A percentile compares a stretch with the other conserved stretches of the same genome.
Evolutionary conservation across 345 rosid genomes (phyloP).

Genomic region (Pistacia integerrima): DNA sequence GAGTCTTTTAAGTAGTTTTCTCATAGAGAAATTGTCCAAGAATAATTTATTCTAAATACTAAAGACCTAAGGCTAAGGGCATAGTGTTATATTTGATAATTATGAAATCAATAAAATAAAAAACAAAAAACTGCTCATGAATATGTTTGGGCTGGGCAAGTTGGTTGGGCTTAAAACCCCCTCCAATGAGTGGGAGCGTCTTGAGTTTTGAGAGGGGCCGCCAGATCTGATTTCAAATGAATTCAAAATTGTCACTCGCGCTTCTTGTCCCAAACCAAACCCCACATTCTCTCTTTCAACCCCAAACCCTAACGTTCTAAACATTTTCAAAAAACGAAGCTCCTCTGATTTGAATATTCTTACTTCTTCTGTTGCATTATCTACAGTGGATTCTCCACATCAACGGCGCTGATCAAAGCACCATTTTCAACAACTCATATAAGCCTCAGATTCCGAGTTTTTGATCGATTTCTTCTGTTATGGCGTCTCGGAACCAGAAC

Average conservation of each 20-base stretch:
- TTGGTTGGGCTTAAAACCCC: background rate
- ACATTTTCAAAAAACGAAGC: background rate
- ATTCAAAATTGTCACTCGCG: conserved; percentile 39
- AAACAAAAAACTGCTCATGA: too few relatives aligned
- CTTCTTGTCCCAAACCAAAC: background rate
- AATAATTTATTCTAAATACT: too few relatives aligned
- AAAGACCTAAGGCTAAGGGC: too few relatives aligned
- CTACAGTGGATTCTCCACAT: background rate
- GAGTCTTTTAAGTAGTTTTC: too few relatives aligned
- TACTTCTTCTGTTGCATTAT: background rate
- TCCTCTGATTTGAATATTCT: background rate
- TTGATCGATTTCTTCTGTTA: conserved; percentile 13
- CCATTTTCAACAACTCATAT: background rate
- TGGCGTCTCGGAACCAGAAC: conserved; percentile 80
- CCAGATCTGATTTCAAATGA: conserved; percentile 43
- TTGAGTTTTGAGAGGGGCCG: conserved; percentile 7
- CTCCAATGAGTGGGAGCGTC: background rate
- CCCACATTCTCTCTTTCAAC: conserved; percentile 16
- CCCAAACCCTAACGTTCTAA: conserved; percentile 35
- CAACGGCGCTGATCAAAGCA: conserved; percentile 14
- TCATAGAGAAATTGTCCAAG: too few relatives aligned
- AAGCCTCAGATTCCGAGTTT: background rate
- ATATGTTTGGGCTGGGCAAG: too few relatives aligned
- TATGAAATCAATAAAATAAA: too few relatives aligned
- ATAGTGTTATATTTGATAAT: too few relatives aligned